Percentiles rank a stretch among this genome's conserved stretches.
phyloP scores from a whole-genome alignment of 2,329 filamentous ascomycete species.

The Thielaviopsis euricoi region DNA sequence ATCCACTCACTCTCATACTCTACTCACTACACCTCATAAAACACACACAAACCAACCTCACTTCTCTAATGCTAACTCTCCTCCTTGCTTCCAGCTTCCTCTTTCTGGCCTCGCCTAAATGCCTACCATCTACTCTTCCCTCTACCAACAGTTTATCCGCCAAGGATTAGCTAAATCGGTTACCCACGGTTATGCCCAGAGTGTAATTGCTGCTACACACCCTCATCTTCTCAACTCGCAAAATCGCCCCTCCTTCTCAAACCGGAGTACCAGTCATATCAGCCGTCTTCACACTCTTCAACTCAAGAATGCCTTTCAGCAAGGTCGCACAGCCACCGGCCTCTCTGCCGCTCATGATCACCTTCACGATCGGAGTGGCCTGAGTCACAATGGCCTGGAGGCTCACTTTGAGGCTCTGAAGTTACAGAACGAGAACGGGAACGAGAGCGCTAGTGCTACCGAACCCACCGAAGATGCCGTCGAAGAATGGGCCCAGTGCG shows the following conservation, averaged over 20 bases:
- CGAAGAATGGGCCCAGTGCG: conserved; percentile 80
- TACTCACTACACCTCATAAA: not conserved
- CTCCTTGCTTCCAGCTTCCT: conserved; percentile 23
- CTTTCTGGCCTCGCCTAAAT: conserved; percentile 64
- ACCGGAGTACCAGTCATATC: conserved; percentile 38
- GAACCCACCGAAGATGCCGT: conserved; percentile 35
- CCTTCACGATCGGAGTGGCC: conserved; percentile 28
- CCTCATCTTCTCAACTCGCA: conserved; percentile 60
- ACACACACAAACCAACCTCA: not conserved
- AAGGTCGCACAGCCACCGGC: conserved; percentile 30
- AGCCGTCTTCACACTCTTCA: conserved; percentile 39
- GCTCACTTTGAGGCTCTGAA: conserved; percentile 88
- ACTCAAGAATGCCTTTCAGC: conserved; percentile 62
- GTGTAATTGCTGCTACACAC: conserved; percentile 86
- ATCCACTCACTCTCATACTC: not conserved
- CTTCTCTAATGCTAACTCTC: not conserved
- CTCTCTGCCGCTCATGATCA: conserved; percentile 35
- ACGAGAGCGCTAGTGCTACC: conserved; percentile 37
- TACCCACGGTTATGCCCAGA: conserved; percentile 95
- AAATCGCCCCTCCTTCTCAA: conserved; percentile 45
- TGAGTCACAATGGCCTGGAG: conserved; percentile 51
- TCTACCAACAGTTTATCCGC: conserved; percentile 75
- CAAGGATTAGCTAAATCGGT: conserved; percentile 89
- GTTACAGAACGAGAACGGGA: conserved; percentile 52
- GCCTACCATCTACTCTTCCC: conserved; percentile 53